Base-by-base conservation (phyloP, 1,284 basidiomycete genomes). In the Boletus mariae region DNA sequence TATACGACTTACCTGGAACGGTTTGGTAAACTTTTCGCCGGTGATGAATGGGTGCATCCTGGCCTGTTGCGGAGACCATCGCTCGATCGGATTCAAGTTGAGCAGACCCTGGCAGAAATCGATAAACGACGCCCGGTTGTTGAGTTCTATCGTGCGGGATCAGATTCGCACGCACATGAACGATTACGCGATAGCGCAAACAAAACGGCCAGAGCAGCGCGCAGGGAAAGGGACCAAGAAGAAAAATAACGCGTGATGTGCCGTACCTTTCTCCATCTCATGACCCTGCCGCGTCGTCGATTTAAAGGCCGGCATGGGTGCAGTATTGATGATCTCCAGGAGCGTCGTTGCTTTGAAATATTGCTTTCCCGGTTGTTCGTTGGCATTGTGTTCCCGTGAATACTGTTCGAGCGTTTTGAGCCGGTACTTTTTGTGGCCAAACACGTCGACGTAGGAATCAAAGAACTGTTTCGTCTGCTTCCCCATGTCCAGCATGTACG, bases 61-160 rank as follows among this genome's bases (percentile, higher is more conserved):
- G 37, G 96, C 96, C 73, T 99, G 95, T 67, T 98, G 94, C 28
- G 97, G 96, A 9, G 95, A 91, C 97, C 96, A 99, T 55, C 96
- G 80, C 63, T 93, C 89, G 55, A 95, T 85, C 15, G 97, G 96
- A 66, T 99, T 94, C 75, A 98, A 78, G 70, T 97, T 90, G 54
- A 99, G 78, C 38, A 99, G 76, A 17, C 96, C 96, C 66, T 93
- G 86, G 57, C 96, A 96, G 74, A 99, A 99, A 75, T 99, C 95
- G 72, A 98, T 93, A 72, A 99, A 98, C 15, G 94, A 89, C 54
- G 90, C 83, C 46, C 96, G 83, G 64, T 94, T 94, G 62, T 93
- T 90, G 79, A 96, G 85, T 73, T 98, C 95, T 95, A 65, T 45
- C n/a, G 42, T 10, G 51, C 20, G 20, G 26, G 20, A 53, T 67